Evolutionary conservation across 106 monocot species (phyloP), one percentile per base, ranked within the genome.

Genomic region (Acorus gramineus): DNA sequence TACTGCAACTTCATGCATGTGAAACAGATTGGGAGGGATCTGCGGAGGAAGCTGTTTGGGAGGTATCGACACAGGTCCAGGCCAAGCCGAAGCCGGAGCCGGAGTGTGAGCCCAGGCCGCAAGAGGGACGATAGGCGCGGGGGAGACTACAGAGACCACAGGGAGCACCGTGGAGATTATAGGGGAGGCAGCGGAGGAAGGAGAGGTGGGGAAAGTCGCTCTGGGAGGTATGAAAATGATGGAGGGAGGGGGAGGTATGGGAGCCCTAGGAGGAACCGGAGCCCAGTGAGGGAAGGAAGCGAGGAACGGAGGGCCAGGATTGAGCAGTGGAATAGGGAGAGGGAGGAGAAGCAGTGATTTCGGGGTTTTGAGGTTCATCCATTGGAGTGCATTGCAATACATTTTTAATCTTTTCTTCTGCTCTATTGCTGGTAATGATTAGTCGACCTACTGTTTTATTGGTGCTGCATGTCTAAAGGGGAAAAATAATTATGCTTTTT

Each of bases 1-100:
- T 82, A 82, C 48, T 82, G 82, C 66, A 82, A 82, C 56, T 82
- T 82, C 59, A 81, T 81, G 81, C 81, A 81, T 49, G 71, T 82
- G 45, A 82, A 82, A 58, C 62, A 82, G 60, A 77, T 82, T 11
- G 66, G 77, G 2, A 69, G 70, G 45, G 82, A 82, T 51, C 47
- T 82, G 61, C 69, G 82, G 74, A 62, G 66, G 62, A 66, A 74
- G 66, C 69, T 79, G 3, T 79, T 73, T 68, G 78, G 78, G 7
- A 43, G 69, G 44, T 71, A 62, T 10, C 59, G 44, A 7, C 44
- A 71, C 51, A 75, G 77, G 11, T 12, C 65, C 4, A 74, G 69
- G 28, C 49, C 45, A n/a, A 53, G 69, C 42, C 52, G 65, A 5
- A 77, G 75, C 59, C 43, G 80, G 11, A 75, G 75, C 46, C 54